Conservation (phyloP, 179 eudicot genomes). For the Heliamphora pulchella region DNA sequence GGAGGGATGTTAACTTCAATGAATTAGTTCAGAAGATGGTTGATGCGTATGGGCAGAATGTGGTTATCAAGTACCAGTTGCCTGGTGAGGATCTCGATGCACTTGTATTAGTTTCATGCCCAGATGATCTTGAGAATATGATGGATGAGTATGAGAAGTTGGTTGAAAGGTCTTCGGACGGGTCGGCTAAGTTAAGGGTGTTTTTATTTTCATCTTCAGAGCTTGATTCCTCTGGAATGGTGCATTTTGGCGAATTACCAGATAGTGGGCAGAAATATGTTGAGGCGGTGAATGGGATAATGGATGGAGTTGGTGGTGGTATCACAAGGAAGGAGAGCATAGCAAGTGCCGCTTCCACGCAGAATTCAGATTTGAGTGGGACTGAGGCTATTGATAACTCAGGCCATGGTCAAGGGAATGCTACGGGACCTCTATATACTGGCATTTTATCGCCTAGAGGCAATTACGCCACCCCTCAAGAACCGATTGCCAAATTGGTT, state of each 20-base stretch:
- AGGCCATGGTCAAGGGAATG: slow-evolving; percentile 37
- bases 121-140: slow-evolving; percentile 92
- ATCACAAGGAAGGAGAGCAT: slow-evolving; percentile 60
- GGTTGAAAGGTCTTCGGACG: slow-evolving; percentile 56
- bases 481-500: slow-evolving; percentile 32
- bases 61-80: slow-evolving; percentile 70
- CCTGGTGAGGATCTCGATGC: slow-evolving; percentile 91
- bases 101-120: slow-evolving; percentile 76
- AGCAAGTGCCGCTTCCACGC: slow-evolving; percentile 71
- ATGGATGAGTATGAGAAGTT: slow-evolving; percentile 91
- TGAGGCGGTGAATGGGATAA: slow-evolving; percentile 82
- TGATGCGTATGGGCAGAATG: slow-evolving; percentile 40
- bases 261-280: slow-evolving; percentile 70
- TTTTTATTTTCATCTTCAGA: slow-evolving; percentile 68
- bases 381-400: slow-evolving; percentile 45
- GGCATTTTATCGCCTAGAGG: slow-evolving; percentile 41
- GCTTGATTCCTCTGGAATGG: slow-evolving; percentile 43
- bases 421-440: slow-evolving; percentile 30
- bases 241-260: slow-evolving; percentile 46
- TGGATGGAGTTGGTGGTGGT: slow-evolving; percentile 35
- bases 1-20: slow-evolving; percentile 49
- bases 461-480: slow-evolving; percentile 33
- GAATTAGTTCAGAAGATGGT: slow-evolving; percentile 68
- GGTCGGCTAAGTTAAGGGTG: slow-evolving; percentile 76
- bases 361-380: slow-evolving; percentile 75